phyloP scores from a whole-genome alignment of 73 alveolate species.

The Paramecium sonneborni region DNA sequence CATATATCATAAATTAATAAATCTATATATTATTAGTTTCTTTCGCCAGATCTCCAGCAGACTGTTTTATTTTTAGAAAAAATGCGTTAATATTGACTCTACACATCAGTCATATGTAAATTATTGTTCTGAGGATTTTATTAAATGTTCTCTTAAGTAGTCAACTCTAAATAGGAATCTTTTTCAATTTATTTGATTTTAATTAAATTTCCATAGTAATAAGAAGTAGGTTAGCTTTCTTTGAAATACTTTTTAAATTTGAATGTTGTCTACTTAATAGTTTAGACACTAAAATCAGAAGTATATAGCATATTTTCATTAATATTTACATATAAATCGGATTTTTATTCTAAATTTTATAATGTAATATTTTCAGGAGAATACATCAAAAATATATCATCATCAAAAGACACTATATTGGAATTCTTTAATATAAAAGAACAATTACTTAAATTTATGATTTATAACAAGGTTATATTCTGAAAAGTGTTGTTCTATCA shows the following conservation, averaged over 20 bases:
- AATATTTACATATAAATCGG: neutral
- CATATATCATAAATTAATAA: neutral
- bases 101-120: neutral
- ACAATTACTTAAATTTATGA: neutral
- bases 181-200: neutral
- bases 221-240: neutral
- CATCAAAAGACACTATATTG: neutral
- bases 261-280: neutral
- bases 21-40: neutral
- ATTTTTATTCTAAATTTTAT: neutral
- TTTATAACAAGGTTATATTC: constrained; percentile 49
- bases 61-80: neutral
- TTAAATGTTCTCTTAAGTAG: neutral
- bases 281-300: neutral
- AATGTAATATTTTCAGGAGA: constrained; percentile 29
- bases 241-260: neutral
- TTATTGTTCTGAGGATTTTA: neutral
- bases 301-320: neutral
- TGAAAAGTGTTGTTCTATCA: neutral
- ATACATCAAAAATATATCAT: constrained; percentile 9
- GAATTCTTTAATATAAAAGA: constrained; percentile 23
- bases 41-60: neutral
- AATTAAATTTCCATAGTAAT: neutral
- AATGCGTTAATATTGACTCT: neutral
- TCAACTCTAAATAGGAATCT: neutral